Evolutionary conservation across 345 rosid genomes (phyloP), one percentile per base, ranked within the genome.

Genomic region (Eucalyptus lansdowneana): DNA sequence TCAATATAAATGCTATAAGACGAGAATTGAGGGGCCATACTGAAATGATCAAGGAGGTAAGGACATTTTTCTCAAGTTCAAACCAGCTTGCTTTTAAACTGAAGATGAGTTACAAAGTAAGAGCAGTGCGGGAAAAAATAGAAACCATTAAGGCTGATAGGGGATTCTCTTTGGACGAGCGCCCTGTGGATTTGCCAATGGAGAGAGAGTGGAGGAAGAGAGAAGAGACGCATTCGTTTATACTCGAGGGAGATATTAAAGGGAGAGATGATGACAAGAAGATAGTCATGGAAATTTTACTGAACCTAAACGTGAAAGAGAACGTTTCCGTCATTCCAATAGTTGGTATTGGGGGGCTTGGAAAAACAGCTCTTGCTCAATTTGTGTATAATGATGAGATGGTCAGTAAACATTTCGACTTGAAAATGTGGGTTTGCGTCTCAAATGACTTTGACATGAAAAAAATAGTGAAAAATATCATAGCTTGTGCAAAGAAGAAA

Each of bases 1-100:
- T 92, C 87, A 86, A 90, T 3, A 87, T 91, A 5, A 86, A 89
- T 31, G 88, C 50, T 47, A 10, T 60, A n/a, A 4, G 16, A 4
- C 67, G 1, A 60, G 67, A 60, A 60, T 2, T 60, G 2, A 60
- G 67, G 67, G 67, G 14, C 31, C 67, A 60, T 2, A 27, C 2
- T 60, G 67, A 60, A 60, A 27, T 60, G 67, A 25, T 60, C 15
- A 60, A 60, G 67, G 31, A 60, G 67, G 67, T 60, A 1, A 60
- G 31, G 2, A 60, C 69, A 12, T 27, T 60, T 60, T 60, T 60
- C 31, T 60, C 69, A 60, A 60, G 69, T 27, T 60, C 69, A 60
- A 60, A 60, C 69, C 69, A 60, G 31, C 69, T 60, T 60, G 69
- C 69, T 60, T 60, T 25, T 60, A 27, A 27, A 27, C 16, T 60